phyloP scores from a whole-genome alignment of 208 protist species.

The Spongospora subterranea region DNA sequence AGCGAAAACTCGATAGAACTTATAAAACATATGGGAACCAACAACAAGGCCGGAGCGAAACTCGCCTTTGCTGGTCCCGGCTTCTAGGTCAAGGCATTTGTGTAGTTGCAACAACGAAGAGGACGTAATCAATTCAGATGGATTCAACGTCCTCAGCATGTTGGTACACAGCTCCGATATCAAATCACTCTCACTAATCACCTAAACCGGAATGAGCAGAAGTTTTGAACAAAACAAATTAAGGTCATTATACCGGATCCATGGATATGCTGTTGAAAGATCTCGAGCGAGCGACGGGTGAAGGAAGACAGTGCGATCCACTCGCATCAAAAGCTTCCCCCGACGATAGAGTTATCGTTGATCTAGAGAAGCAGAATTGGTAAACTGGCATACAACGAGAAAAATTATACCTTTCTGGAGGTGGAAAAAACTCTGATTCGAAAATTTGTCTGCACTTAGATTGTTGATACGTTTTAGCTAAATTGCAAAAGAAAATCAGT shows the following conservation, averaged over 20 bases:
- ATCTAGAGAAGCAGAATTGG: not conserved
- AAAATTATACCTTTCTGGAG: not conserved
- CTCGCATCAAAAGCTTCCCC: slow-evolving; percentile 18
- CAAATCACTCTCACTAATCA: not conserved
- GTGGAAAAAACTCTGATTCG: not conserved
- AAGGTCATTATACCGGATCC: too few relatives aligned
- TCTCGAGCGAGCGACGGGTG: not conserved
- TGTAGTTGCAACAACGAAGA: not conserved
- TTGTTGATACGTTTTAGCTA: not conserved
- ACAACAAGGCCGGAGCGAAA: not conserved
- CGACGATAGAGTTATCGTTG: not conserved
- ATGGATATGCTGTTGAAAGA: too few relatives aligned
- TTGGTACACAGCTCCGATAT: not conserved
- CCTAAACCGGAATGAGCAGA: not conserved
- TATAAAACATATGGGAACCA: slow-evolving; percentile 49
- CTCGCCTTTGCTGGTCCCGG: not conserved
- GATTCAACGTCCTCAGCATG: not conserved
- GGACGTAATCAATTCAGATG: slow-evolving; percentile 14
- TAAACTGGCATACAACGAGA: not conserved
- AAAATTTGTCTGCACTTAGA: not conserved
- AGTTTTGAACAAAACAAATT: not conserved
- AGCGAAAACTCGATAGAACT: slow-evolving; percentile 49
- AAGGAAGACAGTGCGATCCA: not conserved
- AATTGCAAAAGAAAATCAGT: not conserved
- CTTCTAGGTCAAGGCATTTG: slow-evolving; percentile 8